phyloP scores from a whole-genome alignment of 768 basidiomycete genomes.

The Phlebiopsis flavidoalba region DNA sequence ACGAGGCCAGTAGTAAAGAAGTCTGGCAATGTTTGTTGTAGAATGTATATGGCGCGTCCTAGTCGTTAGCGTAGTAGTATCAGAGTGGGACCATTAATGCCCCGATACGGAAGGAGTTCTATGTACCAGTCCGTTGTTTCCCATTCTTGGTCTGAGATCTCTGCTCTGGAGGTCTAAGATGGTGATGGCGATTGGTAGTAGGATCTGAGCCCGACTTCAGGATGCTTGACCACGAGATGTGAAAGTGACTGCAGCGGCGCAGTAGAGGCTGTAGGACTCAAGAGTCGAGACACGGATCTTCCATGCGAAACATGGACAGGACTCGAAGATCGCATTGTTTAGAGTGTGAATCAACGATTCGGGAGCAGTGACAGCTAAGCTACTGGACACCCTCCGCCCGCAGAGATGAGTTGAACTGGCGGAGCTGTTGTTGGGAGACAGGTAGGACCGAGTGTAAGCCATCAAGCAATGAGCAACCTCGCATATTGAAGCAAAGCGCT shows the following conservation, averaged over 20 bases:
- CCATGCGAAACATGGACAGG: not conserved
- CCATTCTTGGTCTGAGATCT: constrained; percentile 71
- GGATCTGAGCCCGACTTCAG: not conserved
- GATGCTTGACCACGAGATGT: not conserved
- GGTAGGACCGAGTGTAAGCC: not conserved
- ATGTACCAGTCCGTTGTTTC: constrained; percentile 64
- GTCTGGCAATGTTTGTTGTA: constrained; percentile 64
- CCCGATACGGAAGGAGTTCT: not conserved
- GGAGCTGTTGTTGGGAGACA: not conserved
- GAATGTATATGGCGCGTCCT: constrained; percentile 69
- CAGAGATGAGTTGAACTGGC: not conserved
- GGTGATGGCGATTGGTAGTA: not conserved
- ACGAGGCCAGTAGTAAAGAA: constrained; percentile 70
- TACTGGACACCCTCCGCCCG: too few species aligned
- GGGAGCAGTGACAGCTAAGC: not conserved
- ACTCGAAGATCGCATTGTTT: not conserved
- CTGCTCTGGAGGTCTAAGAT: constrained; percentile 26
- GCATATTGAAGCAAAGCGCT: not conserved
- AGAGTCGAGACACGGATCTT: not conserved
- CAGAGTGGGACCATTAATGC: constrained; percentile 17
- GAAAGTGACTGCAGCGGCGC: not conserved
- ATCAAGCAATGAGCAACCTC: not conserved
- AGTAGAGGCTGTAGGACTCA: not conserved
- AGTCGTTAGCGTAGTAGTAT: constrained; percentile 19
- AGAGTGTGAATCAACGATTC: not conserved